Conservation (phyloP, 2,329 filamentous ascomycete genomes). For the Graphilbum fragrans region DNA sequence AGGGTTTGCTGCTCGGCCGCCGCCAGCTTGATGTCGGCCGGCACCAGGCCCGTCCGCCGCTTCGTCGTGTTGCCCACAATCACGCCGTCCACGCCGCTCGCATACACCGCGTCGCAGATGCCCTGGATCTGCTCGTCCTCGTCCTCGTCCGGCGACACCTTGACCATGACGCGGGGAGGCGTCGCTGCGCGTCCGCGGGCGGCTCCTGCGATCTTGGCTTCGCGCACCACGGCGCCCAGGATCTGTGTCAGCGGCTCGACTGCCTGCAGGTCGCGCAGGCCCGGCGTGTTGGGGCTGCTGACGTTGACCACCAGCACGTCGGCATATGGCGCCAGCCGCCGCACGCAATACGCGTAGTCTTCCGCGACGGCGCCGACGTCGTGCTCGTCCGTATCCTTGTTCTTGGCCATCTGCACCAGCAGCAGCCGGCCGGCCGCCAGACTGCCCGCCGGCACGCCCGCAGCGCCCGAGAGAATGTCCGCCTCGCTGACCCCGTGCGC, state of each 20-base stretch:
- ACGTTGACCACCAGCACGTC: constrained; percentile 98
- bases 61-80: constrained; percentile 98
- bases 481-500: constrained; percentile 57
- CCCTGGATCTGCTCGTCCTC: constrained; percentile 72
- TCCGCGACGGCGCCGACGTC: constrained; percentile 73
- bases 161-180: constrained; percentile 85
- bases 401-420: constrained; percentile 92
- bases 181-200: constrained; percentile 40
- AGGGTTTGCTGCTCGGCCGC: constrained; percentile 55
- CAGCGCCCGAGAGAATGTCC: constrained; percentile 61
- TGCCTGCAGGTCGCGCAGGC: constrained; percentile 76
- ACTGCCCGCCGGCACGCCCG: constrained; percentile 68
- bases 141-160: constrained; percentile 94
- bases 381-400: constrained; percentile 77
- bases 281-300: constrained; percentile 90
- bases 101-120: constrained; percentile 75
- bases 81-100: constrained; percentile 80
- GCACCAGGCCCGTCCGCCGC: constrained; percentile 58
- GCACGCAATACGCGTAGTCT: constrained; percentile 82
- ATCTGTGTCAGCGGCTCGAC: constrained; percentile 72
- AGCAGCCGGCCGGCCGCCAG: constrained; percentile 64
- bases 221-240: constrained; percentile 68
- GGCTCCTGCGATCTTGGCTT: constrained; percentile 46
- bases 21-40: constrained; percentile 52
- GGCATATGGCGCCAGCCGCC: constrained; percentile 71